phyloP scores from a whole-genome alignment of 106 monocot genomes.

The Ottelia alismoides region DNA sequence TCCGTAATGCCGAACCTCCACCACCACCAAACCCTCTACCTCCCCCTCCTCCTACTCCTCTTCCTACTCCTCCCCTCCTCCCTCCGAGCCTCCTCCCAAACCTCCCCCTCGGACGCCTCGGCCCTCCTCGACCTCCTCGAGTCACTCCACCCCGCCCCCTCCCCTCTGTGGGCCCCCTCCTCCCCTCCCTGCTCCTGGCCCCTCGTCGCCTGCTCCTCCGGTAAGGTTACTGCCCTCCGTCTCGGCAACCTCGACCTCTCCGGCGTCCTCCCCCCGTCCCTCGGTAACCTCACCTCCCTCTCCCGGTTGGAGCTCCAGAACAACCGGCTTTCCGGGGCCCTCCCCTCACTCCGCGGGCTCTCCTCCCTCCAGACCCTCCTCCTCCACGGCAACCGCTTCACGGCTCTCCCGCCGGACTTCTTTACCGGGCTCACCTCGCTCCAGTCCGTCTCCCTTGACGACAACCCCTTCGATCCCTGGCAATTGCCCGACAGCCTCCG shows the following conservation, averaged over 20 bases:
- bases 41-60: neutral
- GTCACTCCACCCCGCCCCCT: slow-evolving; percentile 7
- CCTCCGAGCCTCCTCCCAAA: neutral
- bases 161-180: no score
- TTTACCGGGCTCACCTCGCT: slow-evolving; percentile 34
- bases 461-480: slow-evolving; percentile 53
- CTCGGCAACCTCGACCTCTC: slow-evolving; percentile 30
- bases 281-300: slow-evolving; percentile 36
- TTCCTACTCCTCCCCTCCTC: neutral
- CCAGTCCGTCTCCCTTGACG: slow-evolving; percentile 28
- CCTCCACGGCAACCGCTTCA: no score
- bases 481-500: slow-evolving; percentile 12
- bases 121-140: neutral
- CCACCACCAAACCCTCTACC: no score
- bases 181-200: slow-evolving; percentile 44
- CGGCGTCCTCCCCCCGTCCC: slow-evolving; percentile 16
- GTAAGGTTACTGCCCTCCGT: slow-evolving; percentile 35
- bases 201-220: slow-evolving; percentile 23
- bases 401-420: slow-evolving; percentile 31
- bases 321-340: slow-evolving; percentile 30
- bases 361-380: slow-evolving; percentile 27
- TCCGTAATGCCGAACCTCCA: no score
- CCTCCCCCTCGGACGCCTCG: neutral
- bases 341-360: slow-evolving; percentile 34
- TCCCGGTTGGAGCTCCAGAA: slow-evolving; percentile 38